Evolutionary conservation across 345 rosid species (phyloP).

Genomic region (Melastoma malabathricum): DNA sequence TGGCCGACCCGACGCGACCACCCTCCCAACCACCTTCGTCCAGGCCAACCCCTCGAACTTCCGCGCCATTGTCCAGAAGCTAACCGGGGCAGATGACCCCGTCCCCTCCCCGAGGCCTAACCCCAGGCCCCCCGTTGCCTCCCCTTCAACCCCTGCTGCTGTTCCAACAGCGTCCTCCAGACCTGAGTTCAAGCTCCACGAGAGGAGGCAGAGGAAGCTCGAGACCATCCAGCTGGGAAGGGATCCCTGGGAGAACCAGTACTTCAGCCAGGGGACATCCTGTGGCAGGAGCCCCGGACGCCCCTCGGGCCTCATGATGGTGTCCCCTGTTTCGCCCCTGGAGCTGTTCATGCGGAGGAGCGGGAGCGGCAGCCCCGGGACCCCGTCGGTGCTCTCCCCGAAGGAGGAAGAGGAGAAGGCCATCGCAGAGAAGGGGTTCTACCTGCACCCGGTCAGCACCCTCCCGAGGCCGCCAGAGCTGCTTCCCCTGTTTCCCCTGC

Average conservation of each 20-base stretch:
- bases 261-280: conserved; percentile 3
- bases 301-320: conserved; percentile 12
- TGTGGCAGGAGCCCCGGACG: conserved; percentile 1
- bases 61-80: conserved; percentile 75
- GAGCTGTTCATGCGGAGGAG: conserved; percentile 34
- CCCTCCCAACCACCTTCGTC: conserved; percentile 69
- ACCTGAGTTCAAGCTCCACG: conserved; percentile 69
- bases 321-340: conserved; percentile 67
- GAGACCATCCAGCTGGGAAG: conserved; percentile 40
- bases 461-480: conserved; percentile 38
- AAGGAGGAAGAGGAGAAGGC: conserved; percentile 30
- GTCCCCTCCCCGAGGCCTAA: too few species aligned
- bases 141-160: background rate
- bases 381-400: conserved; percentile 17
- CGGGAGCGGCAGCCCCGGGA: conserved; percentile 19
- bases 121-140: too few species aligned
- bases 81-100: conserved; percentile 93
- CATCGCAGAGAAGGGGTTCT: conserved; percentile 54
- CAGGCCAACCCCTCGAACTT: conserved; percentile 79
- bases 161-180: conserved; percentile 11
- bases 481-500: conserved; percentile 61
- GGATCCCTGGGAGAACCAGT: conserved; percentile 6
- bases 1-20: too few species aligned
- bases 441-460: conserved; percentile 50
- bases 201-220: conserved; percentile 63